A percentile compares a stretch with the other conserved stretches of the same genome.
These are phyloP conservation scores for Botrytis fragariae DNA, from an alignment of 2,329 filamentous ascomycete species.

Conservation along the genomic window DNA sequence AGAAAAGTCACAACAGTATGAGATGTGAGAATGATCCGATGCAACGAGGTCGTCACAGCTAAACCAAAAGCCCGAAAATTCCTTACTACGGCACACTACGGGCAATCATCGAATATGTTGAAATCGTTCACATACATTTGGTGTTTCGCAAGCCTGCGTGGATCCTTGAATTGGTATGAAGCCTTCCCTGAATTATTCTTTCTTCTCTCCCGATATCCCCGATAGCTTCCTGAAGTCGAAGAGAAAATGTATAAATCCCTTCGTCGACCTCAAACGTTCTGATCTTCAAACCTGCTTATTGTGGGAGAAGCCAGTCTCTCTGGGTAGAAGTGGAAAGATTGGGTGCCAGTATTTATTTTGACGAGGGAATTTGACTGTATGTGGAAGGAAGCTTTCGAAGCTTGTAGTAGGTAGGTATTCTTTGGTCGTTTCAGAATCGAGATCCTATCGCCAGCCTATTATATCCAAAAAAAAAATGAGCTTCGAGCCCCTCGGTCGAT, in stretches of 20 bases:
- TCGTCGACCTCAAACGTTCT: constrained; percentile 5
- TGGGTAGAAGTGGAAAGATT: neutral
- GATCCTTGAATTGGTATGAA: constrained; percentile 33
- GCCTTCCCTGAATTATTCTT: constrained; percentile 19
- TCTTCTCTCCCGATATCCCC: constrained; percentile 18
- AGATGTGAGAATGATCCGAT: neutral
- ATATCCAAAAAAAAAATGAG: constrained; percentile 21
- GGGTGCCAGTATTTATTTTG: constrained; percentile 15
- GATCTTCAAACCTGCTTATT: constrained; percentile 8
- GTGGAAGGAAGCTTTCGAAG: constrained; percentile 24
- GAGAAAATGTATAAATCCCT: constrained; percentile 11
- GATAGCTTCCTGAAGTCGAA: constrained; percentile 2
- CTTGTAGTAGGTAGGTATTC: constrained; percentile 1
- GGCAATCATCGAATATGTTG: constrained; percentile 9
- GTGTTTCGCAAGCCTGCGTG: constrained; percentile 35
- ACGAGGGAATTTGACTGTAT: neutral
- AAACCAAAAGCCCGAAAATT: neutral
- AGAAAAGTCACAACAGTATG: neutral
- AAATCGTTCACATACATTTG: constrained; percentile 36
- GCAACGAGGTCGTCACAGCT: neutral
- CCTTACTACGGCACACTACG: neutral
- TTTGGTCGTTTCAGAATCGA: constrained; percentile 28
- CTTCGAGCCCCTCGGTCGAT: constrained; percentile 32
- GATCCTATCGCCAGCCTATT: constrained; percentile 18
- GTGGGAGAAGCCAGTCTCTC: constrained; percentile 16